These are phyloP conservation scores for Filosporella fistucella DNA, from an alignment of 495 filamentous ascomycete species.

Conservation along the genomic window DNA sequence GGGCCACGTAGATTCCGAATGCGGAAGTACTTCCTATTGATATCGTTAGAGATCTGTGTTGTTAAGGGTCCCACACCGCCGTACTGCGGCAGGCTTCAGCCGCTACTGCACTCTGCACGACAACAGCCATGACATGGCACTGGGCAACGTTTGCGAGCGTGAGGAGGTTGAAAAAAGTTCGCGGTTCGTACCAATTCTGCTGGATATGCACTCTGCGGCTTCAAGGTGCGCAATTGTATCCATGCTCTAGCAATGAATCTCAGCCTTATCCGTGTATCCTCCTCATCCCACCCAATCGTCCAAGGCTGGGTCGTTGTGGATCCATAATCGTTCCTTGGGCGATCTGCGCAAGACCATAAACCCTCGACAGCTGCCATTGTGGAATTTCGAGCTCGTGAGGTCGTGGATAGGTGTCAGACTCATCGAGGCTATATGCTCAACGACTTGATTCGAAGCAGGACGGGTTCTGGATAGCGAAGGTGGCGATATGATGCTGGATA, in stretches of 20 bases:
- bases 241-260: constrained; percentile 32
- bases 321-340: constrained; percentile 22
- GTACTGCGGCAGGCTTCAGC: constrained; percentile 23
- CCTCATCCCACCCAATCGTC: constrained; percentile 32
- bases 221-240: constrained; percentile 24
- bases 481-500: neutral
- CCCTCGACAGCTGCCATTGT: constrained; percentile 27
- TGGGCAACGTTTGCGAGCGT: neutral
- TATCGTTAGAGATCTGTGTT: constrained; percentile 26
- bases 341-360: constrained; percentile 20
- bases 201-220: constrained; percentile 22
- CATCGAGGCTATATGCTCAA: constrained; percentile 24
- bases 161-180: constrained; percentile 13
- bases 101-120: constrained; percentile 23
- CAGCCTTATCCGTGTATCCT: constrained; percentile 32
- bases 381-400: constrained; percentile 21
- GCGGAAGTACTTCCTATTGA: constrained; percentile 19
- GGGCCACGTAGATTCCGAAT: constrained; percentile 22
- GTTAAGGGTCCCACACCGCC: constrained; percentile 22
- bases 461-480: too few relatives aligned
- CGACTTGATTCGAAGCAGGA: neutral
- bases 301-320: constrained; percentile 20
- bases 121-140: constrained; percentile 17
- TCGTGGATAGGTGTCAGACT: constrained; percentile 23
- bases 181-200: constrained; percentile 20